These are phyloP conservation scores for Lactuca saligna DNA, from an alignment of 129 eudicot species.

Conservation along the genomic window DNA sequence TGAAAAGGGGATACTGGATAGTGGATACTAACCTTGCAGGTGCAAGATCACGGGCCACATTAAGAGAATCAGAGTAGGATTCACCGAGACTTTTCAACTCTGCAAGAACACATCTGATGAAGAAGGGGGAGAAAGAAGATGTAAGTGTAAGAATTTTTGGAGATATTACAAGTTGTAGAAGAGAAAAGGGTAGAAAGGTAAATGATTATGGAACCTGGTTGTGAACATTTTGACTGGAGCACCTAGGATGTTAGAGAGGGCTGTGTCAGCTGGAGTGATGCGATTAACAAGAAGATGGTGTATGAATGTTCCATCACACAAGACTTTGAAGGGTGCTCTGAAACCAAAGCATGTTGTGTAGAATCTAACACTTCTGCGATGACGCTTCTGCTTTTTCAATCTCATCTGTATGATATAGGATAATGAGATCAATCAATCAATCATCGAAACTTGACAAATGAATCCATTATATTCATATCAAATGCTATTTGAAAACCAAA, in stretches of 20 bases:
- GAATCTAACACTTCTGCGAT: slow-evolving; percentile 70
- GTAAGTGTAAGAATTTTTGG: background rate
- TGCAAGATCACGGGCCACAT: slow-evolving; percentile 59
- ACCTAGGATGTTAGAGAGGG: slow-evolving; percentile 58
- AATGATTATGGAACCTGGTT: slow-evolving; percentile 51
- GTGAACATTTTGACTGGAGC: slow-evolving; percentile 76
- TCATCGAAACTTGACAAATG: too few species aligned
- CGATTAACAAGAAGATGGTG: slow-evolving; percentile 63
- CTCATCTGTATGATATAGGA: slow-evolving; percentile 53
- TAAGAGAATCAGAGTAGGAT: slow-evolving; percentile 46
- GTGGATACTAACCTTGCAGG: slow-evolving; percentile 56
- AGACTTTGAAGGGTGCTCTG: slow-evolving; percentile 79
- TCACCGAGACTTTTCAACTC: slow-evolving; percentile 75
- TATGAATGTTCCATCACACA: slow-evolving; percentile 92
- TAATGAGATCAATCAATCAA: background rate
- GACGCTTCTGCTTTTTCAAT: slow-evolving; percentile 86
- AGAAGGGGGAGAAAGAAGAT: slow-evolving; percentile 10
- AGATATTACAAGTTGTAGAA: background rate
- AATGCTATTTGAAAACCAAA: too few species aligned
- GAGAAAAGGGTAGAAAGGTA: background rate
- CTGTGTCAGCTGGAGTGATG: slow-evolving; percentile 72
- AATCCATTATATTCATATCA: too few species aligned
- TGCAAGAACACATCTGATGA: slow-evolving; percentile 73
- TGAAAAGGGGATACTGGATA: slow-evolving; percentile 11
- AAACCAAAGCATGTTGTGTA: slow-evolving; percentile 85